Percentiles rank a stretch among this genome's conserved stretches.
Conservation (phyloP, 1,284 basidiomycete species). For the Cryptococcus floricola region DNA sequence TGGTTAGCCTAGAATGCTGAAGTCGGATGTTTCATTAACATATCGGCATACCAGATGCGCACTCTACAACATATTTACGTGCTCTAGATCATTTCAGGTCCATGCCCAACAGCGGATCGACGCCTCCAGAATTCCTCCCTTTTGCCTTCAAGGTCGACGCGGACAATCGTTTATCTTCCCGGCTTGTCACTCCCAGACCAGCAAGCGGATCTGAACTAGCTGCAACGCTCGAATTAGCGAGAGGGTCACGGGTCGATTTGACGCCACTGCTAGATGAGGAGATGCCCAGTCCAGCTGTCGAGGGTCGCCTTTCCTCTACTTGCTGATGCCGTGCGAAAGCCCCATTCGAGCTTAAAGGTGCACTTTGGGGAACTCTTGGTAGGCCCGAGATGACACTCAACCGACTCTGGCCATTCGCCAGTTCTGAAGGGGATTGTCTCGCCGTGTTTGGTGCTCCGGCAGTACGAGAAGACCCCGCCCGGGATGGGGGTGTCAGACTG, state of each 20-base stretch:
- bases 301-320: background rate
- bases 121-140: background rate
- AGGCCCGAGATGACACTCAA: constrained; percentile 5
- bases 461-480: background rate
- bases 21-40: background rate
- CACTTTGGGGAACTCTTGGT: constrained; percentile 12
- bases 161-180: background rate
- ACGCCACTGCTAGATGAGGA: background rate
- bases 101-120: constrained; percentile 12
- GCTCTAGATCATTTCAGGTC: constrained; percentile 2
- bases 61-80: background rate
- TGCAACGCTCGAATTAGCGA: background rate
- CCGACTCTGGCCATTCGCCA: constrained; percentile 8
- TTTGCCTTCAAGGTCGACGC: background rate
- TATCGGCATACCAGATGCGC: background rate
- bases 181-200: constrained; percentile 15
- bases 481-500: background rate
- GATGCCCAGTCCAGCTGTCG: background rate
- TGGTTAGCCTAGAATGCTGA: background rate
- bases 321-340: background rate
- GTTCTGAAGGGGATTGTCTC: constrained; percentile 13
- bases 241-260: background rate
- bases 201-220: constrained; percentile 15
- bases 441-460: constrained; percentile 3
- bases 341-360: background rate